Evolutionary conservation across 768 basidiomycete genomes (phyloP).

Genomic region (Gloeophyllum trabeum): DNA sequence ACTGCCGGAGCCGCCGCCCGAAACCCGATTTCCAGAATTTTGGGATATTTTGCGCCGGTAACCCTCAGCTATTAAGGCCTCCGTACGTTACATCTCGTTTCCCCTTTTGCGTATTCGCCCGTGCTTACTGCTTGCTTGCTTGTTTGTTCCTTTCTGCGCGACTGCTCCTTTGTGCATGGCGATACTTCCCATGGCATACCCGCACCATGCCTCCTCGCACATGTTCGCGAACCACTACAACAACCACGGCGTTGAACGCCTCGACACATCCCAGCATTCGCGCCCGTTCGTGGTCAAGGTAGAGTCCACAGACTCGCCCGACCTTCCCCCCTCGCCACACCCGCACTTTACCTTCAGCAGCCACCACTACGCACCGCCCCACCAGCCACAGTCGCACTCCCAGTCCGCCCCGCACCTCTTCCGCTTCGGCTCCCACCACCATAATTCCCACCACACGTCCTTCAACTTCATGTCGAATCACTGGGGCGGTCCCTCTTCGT

Average conservation of each 20-base stretch:
- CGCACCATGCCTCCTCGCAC: background rate
- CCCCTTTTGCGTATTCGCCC: too few relatives aligned
- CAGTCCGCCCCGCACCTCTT: constrained; percentile 8
- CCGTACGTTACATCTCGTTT: too few relatives aligned
- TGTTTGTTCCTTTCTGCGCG: too few relatives aligned
- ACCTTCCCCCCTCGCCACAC: background rate
- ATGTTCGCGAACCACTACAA: background rate
- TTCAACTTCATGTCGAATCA: constrained; percentile 10
- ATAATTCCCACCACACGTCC: constrained; percentile 11
- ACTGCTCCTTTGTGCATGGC: too few relatives aligned
- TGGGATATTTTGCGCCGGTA: too few relatives aligned
- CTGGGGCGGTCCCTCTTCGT: constrained; percentile 10
- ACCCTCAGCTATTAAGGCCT: too few relatives aligned
- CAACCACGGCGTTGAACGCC: background rate
- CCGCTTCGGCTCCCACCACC: constrained; percentile 13
- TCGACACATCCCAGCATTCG: background rate
- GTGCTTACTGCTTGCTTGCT: too few relatives aligned
- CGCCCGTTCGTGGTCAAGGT: constrained; percentile 6
- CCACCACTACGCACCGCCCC: constrained; percentile 3
- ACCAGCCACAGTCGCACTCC: constrained; percentile 3
- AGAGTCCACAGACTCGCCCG: constrained; percentile 1
- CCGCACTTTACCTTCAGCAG: background rate
- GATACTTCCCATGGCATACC: too few relatives aligned
- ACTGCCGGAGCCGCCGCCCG: too few relatives aligned
- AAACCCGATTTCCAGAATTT: too few relatives aligned